These are phyloP conservation scores for Metschnikowia similis DNA, from an alignment of 805 yeast species.

Conservation along the genomic window DNA sequence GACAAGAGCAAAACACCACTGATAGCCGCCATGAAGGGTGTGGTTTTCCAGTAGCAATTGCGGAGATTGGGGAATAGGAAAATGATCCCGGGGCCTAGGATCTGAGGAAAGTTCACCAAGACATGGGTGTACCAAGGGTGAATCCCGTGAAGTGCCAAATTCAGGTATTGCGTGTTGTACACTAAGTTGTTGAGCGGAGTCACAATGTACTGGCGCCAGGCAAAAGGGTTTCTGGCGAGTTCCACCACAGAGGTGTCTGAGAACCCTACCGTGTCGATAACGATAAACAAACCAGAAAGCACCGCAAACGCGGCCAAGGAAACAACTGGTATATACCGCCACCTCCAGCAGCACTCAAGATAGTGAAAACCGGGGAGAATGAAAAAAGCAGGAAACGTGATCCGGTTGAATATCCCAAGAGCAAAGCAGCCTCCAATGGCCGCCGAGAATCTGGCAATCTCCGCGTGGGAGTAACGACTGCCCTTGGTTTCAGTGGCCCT, in stretches of 20 bases:
- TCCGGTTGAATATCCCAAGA: constrained; percentile 77
- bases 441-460: constrained; percentile 38
- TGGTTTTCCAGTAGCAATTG: constrained; percentile 40
- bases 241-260: constrained; percentile 5
- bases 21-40: constrained; percentile 55
- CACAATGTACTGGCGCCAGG: constrained; percentile 37
- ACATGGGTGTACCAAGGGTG: constrained; percentile 78
- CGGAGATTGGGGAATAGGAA: constrained; percentile 36
- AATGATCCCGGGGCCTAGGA: constrained; percentile 70
- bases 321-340: constrained; percentile 31
- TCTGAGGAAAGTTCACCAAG: constrained; percentile 69
- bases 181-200: constrained; percentile 74
- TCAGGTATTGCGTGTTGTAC: constrained; percentile 59
- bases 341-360: constrained; percentile 36
- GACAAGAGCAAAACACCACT: constrained; percentile 67
- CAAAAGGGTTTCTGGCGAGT: constrained; percentile 11
- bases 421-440: constrained; percentile 33
- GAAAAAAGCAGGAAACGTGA: constrained; percentile 77
- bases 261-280: constrained; percentile 53
- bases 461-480: constrained; percentile 3
- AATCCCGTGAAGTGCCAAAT: constrained; percentile 74
- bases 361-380: constrained; percentile 55
- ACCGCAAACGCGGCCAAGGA: constrained; percentile 26
- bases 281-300: constrained; percentile 36
- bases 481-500: constrained; percentile 9